Conservation (phyloP, 1,284 basidiomycete species). For the Trametes hirsuta region DNA sequence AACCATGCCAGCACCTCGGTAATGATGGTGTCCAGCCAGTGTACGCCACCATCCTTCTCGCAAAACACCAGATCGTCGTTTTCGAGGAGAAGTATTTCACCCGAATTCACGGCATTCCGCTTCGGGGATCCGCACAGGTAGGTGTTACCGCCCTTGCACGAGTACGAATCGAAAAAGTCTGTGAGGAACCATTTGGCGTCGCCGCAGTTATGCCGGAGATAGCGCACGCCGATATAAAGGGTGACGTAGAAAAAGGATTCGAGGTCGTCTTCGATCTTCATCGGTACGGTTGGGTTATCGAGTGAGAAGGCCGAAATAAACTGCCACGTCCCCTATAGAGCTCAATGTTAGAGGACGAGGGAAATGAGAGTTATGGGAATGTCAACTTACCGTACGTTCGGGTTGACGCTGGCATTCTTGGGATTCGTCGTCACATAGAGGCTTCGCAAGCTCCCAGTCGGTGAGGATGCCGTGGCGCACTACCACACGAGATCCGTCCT, state of each 20-base stretch:
- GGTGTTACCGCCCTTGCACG: too few relatives aligned
- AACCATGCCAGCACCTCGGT: too few relatives aligned
- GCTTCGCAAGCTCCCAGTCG: conserved; percentile 20
- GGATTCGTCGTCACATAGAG: neutral
- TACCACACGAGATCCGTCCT: neutral
- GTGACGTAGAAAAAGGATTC: conserved; percentile 10
- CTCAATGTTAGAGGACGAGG: neutral
- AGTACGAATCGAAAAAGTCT: too few relatives aligned
- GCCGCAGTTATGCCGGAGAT: neutral
- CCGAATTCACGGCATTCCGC: too few relatives aligned
- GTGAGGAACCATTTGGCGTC: neutral
- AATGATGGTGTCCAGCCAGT: too few relatives aligned
- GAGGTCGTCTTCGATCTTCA: conserved; percentile 5
- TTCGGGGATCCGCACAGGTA: too few relatives aligned
- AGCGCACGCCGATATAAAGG: conserved; percentile 8
- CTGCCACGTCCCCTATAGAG: neutral
- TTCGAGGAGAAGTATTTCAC: too few relatives aligned
- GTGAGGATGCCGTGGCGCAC: conserved; percentile 13
- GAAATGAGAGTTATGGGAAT: too few relatives aligned
- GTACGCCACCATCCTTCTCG: too few relatives aligned
- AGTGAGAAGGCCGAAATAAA: neutral
- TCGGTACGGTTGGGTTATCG: neutral
- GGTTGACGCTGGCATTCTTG: neutral
- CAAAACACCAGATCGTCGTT: too few relatives aligned
- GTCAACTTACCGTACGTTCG: neutral